Percentiles rank a stretch among this genome's conserved stretches.
These are phyloP conservation scores for Usnea hakonensis DNA, from an alignment of 495 filamentous ascomycete genomes.

Conservation along the genomic window DNA sequence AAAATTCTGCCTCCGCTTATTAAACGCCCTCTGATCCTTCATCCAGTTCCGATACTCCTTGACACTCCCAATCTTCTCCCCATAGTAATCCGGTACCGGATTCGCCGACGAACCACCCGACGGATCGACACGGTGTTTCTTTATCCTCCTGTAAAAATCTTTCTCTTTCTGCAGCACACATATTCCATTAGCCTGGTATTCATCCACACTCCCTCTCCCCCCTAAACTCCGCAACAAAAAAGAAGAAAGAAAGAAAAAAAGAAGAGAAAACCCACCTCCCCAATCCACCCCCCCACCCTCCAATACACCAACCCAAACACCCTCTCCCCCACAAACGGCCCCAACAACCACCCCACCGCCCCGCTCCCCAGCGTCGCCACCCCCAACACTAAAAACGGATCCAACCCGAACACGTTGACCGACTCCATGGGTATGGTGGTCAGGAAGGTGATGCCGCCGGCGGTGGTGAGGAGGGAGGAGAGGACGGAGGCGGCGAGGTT, in stretches of 20 bases:
- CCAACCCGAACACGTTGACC: conserved; percentile 61
- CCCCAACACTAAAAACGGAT: conserved; percentile 78
- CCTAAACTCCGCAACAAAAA: background rate
- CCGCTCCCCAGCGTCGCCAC: conserved; percentile 63
- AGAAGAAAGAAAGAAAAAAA: conserved; percentile 7
- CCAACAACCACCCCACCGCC: conserved; percentile 75
- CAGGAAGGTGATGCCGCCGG: conserved; percentile 55
- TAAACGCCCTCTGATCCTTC: conserved; percentile 96
- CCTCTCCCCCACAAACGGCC: conserved; percentile 68
- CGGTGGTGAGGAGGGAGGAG: conserved; percentile 50
- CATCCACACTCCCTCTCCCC: background rate
- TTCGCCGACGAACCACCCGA: conserved; percentile 57
- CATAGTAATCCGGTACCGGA: conserved; percentile 63
- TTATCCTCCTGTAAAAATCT: conserved; percentile 82
- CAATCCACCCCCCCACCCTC: conserved; percentile 58
- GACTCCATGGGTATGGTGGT: conserved; percentile 57
- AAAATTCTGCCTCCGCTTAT: conserved; percentile 73
- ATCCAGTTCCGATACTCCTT: conserved; percentile 87
- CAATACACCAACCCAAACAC: conserved; percentile 66
- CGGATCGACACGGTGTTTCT: conserved; percentile 84
- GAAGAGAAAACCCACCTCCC: conserved; percentile 42
- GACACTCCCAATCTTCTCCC: conserved; percentile 94
- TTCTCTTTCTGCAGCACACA: conserved; percentile 64
- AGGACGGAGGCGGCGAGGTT: conserved; percentile 66
- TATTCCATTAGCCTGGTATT: conserved; percentile 11